A percentile compares a stretch with the other conserved stretches of the same genome.
Conservation (phyloP, 1,139 yeast genomes). For the Kodamaea plutei region DNA sequence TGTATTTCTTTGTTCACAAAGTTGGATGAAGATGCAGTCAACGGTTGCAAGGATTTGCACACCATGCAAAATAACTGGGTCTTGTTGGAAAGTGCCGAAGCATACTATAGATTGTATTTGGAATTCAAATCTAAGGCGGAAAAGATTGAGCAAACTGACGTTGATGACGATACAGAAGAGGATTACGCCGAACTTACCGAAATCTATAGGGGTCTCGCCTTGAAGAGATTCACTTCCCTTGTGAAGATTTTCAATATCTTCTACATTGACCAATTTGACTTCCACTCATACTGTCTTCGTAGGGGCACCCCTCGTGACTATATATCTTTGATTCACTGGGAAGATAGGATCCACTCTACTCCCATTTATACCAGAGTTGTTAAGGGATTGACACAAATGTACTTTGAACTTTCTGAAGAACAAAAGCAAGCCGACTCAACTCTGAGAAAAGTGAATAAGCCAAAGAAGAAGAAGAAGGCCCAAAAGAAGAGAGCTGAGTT, state of each 20-base stretch:
- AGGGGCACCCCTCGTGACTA: slow-evolving; percentile 89
- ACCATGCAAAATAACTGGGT: slow-evolving; percentile 93
- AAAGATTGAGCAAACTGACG: slow-evolving; percentile 17
- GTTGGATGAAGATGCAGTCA: slow-evolving; percentile 65
- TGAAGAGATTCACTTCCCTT: slow-evolving; percentile 73
- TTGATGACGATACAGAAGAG: slow-evolving; percentile 24
- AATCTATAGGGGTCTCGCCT: slow-evolving; percentile 62
- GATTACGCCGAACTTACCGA: slow-evolving; percentile 35
- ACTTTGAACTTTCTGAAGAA: slow-evolving; percentile 42
- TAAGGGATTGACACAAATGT: slow-evolving; percentile 58
- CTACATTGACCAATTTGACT: slow-evolving; percentile 83
- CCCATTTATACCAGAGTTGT: slow-evolving; percentile 71
- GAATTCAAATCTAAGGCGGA: slow-evolving; percentile 18
- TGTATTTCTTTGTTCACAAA: slow-evolving; percentile 79
- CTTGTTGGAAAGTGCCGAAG: slow-evolving; percentile 79
- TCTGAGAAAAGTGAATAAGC: slow-evolving; percentile 11
- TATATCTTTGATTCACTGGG: slow-evolving; percentile 75
- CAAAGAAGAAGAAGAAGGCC: slow-evolving; percentile 27
- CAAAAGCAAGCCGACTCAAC: slow-evolving; percentile 4
- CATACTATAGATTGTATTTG: slow-evolving; percentile 46
- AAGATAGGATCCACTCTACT: slow-evolving; percentile 62
- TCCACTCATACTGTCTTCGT: slow-evolving; percentile 89
- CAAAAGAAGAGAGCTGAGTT: slow-evolving; percentile 38
- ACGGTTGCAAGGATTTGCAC: slow-evolving; percentile 85
- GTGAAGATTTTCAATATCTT: slow-evolving; percentile 66